These are phyloP conservation scores for Adansonia rubrostipa DNA, from an alignment of 441 rosid genomes.

Conservation along the genomic window DNA sequence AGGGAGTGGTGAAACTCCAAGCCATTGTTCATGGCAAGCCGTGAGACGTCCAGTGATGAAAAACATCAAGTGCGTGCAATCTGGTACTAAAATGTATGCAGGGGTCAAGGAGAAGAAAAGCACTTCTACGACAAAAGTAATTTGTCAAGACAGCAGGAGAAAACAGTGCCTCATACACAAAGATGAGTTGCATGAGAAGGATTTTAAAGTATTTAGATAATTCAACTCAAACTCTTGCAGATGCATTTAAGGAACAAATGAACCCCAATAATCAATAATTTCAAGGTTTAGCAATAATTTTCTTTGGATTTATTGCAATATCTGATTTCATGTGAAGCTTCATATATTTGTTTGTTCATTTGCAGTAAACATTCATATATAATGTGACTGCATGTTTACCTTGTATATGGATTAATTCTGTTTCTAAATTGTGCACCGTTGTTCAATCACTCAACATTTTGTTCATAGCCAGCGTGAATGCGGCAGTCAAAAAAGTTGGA, in stretches of 20 bases:
- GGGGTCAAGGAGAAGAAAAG: conserved; percentile 32
- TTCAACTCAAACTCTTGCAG: not conserved
- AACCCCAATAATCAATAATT: not conserved
- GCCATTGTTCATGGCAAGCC: conserved; percentile 81
- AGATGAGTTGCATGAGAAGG: conserved; percentile 47
- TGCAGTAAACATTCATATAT: not conserved
- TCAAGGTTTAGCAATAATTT: no score
- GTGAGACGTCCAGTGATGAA: conserved; percentile 50
- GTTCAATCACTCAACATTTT: not conserved
- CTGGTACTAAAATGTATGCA: conserved; percentile 35
- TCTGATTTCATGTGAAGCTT: not conserved
- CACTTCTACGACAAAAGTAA: conserved; percentile 21
- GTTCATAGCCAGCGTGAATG: conserved; percentile 43
- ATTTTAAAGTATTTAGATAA: conserved; percentile 37
- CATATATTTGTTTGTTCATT: not conserved
- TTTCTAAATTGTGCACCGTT: conserved; percentile 1
- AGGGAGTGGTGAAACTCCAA: conserved; percentile 86
- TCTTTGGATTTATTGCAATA: no score
- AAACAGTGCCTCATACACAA: conserved; percentile 36
- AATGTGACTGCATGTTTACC: not conserved
- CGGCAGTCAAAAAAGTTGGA: conserved; percentile 61
- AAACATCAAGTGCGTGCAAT: conserved; percentile 36
- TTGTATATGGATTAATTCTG: no score
- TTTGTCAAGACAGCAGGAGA: conserved; percentile 32
- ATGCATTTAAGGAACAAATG: not conserved